Base-by-base conservation (phyloP, 768 basidiomycete species). In the Tricholoma sp. region DNA sequence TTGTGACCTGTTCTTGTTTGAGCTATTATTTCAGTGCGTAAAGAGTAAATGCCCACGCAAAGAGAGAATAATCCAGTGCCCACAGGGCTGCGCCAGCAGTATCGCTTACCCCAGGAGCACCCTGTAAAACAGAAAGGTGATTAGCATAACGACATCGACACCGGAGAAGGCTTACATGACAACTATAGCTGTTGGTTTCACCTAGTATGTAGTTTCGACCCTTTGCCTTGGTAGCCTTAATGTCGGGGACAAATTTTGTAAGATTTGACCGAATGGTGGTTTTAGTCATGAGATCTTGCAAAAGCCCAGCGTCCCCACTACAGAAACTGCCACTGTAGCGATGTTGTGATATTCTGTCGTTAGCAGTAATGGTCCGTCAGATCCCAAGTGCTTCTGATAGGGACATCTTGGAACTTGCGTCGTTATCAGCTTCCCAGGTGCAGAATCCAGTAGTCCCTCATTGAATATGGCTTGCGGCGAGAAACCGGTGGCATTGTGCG, bases 201-300 rank as follows among this genome's bases (percentile, higher is more conserved):
- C 86, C 88, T 0, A 88, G 69, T 18, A 88, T 74, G 63, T 85
- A 89, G 21, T 76, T 68, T 16, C 88, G 69, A 3, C 79, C 78
- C 4, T 71, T 66, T 14, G 66, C 72, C 19, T 72, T 67, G 1
- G 80, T 77, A 5, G 79, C 83, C 6, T 69, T 63, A 50, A 88
- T 81, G 65, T 88, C 86, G 2, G 82, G 73, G 22, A 64, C 63
- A 58, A 79, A 86, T 12, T 61, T 39, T 2, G 79, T 72, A 31
- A 89, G 67, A 63, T 89, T 89, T 39, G 81, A 70, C 61, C 85
- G 74, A 27, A 82, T 75, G 47, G 76, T 76, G 5, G 73, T 64
- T 63, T 89, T 88, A 29, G 78, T 80, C 85, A 88, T 87, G 52
- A 89, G 71, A 59, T 85, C 82, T 61, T 83, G 79, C 10, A 89